Conservation (phyloP, 2,329 filamentous ascomycete species). For the Xylariaceae sp. region DNA sequence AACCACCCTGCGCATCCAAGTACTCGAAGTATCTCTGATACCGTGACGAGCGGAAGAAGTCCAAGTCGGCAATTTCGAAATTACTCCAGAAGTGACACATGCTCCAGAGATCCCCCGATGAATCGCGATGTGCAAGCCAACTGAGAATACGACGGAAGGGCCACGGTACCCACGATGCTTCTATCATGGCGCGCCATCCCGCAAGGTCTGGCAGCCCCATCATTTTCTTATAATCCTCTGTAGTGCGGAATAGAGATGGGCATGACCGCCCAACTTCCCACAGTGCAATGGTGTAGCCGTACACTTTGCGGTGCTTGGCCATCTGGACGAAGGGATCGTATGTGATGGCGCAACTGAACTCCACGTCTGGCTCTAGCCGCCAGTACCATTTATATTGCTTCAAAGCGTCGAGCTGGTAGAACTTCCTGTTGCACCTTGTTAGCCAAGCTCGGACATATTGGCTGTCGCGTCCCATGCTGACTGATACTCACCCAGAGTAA, state of each 20-base stretch:
- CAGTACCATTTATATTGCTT: conserved; percentile 47
- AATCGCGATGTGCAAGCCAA: conserved; percentile 38
- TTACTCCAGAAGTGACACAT: conserved; percentile 49
- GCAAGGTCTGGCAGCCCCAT: conserved; percentile 33
- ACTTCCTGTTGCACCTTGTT: conserved; percentile 31
- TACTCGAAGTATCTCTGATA: conserved; percentile 43
- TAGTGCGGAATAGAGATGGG: conserved; percentile 41
- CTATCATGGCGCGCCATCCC: conserved; percentile 41
- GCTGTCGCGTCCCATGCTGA: neutral
- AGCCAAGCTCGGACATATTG: conserved; percentile 1
- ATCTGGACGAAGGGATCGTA: conserved; percentile 48
- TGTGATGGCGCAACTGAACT: conserved; percentile 45
- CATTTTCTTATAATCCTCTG: conserved; percentile 40
- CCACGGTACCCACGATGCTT: conserved; percentile 41
- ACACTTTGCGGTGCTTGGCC: conserved; percentile 42
- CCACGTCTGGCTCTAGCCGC: conserved; percentile 44
- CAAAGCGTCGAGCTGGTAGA: conserved; percentile 42
- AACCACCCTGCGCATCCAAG: conserved; percentile 41
- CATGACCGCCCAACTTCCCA: conserved; percentile 43
- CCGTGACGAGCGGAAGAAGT: conserved; percentile 40
- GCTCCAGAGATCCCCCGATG: conserved; percentile 41
- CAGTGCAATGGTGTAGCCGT: conserved; percentile 44
- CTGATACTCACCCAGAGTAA: conserved; percentile 40
- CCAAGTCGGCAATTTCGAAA: conserved; percentile 46
- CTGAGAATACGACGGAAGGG: conserved; percentile 39